A percentile compares a stretch with the other conserved stretches of the same genome.
phyloP scores from a whole-genome alignment of 202 grass and related monocot genomes.

The Digitaria exilis region DNA sequence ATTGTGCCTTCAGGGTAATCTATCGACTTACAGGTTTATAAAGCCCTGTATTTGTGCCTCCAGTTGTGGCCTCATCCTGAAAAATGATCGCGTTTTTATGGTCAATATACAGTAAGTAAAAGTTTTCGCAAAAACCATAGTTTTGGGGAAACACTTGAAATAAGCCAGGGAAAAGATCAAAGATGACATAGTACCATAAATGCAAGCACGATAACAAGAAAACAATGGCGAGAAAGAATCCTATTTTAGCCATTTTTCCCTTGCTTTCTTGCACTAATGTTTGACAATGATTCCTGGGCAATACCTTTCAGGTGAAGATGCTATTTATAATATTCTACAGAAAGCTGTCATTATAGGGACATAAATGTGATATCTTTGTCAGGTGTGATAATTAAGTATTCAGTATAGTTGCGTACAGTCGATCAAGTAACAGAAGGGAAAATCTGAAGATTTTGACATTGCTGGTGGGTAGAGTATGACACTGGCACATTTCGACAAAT shows the following conservation, averaged over 20 bases:
- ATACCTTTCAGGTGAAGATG: background rate
- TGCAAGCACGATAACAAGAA: background rate
- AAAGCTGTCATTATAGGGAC: background rate
- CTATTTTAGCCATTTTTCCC: constrained; percentile 30
- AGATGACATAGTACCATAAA: constrained; percentile 1
- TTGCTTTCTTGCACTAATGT: background rate
- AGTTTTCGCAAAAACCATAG: too few relatives aligned
- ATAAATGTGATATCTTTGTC: background rate
- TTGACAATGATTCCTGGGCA: background rate
- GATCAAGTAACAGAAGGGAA: background rate
- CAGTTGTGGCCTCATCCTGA: background rate
- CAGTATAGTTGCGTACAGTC: background rate
- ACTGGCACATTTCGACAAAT: background rate
- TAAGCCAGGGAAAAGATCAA: background rate
- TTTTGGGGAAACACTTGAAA: background rate
- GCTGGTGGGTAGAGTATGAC: background rate
- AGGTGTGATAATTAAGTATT: background rate
- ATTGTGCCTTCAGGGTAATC: background rate
- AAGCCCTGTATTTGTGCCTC: background rate
- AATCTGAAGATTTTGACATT: background rate
- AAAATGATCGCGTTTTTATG: background rate
- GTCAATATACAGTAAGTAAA: too few relatives aligned
- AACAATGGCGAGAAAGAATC: constrained; percentile 3
- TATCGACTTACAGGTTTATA: background rate
- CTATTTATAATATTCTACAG: constrained; percentile 12